Evolutionary conservation across 805 yeast genomes (phyloP).

Genomic region (Zygosaccharomyces rouxii): DNA sequence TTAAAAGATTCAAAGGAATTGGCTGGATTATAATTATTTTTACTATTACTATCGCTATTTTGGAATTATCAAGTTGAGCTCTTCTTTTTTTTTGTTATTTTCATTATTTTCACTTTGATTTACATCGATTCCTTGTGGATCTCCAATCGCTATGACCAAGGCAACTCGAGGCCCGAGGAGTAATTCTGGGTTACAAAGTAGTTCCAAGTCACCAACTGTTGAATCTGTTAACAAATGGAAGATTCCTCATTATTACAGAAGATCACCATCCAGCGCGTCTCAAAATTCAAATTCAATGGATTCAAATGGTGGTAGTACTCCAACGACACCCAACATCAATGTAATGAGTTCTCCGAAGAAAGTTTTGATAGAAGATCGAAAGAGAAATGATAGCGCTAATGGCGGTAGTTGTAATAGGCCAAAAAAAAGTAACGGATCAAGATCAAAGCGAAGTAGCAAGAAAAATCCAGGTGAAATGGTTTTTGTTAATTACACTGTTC

Average conservation of each 20-base stretch:
- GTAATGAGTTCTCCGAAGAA: slow-evolving; percentile 30
- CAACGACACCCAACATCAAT: slow-evolving; percentile 22
- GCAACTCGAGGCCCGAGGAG: slow-evolving; percentile 7
- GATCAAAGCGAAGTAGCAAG: slow-evolving; percentile 16
- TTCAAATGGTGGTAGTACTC: slow-evolving; percentile 6
- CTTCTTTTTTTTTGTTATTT: neutral
- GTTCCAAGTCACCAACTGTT: slow-evolving; percentile 17
- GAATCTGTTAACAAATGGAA: slow-evolving; percentile 34
- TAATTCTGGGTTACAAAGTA: slow-evolving; percentile 5
- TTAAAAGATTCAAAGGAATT: neutral
- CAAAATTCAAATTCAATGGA: slow-evolving; percentile 9
- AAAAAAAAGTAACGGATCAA: slow-evolving; percentile 14
- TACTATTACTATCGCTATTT: neutral
- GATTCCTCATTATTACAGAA: slow-evolving; percentile 34
- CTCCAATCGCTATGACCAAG: slow-evolving; percentile 11
- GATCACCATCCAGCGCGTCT: slow-evolving; percentile 18
- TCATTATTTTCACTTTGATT: neutral
- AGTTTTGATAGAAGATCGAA: slow-evolving; percentile 26
- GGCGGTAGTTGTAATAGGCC: slow-evolving; percentile 5
- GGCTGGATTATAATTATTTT: neutral
- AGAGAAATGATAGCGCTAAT: slow-evolving; percentile 2
- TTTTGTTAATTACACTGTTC: slow-evolving; percentile 35
- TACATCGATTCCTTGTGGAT: neutral
- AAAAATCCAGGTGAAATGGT: slow-evolving; percentile 30
- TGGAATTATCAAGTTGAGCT: neutral